Conservation (phyloP, 306 rosid species). For the Alnus glutinosa region DNA sequence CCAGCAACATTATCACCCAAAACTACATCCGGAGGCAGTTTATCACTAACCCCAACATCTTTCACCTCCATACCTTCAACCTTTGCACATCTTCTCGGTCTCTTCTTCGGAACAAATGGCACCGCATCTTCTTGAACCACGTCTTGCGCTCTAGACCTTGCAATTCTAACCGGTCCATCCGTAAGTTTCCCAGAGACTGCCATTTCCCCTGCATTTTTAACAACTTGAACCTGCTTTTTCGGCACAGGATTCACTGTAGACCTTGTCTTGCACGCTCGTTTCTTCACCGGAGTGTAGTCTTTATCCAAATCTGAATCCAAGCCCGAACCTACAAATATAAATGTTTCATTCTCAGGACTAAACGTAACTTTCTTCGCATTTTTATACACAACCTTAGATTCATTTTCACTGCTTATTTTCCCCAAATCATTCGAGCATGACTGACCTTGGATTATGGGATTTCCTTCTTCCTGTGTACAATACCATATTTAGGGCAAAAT, state of each 20-base stretch:
- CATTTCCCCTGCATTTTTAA: background rate
- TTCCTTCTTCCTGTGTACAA: conserved; percentile 25
- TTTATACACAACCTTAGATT: background rate
- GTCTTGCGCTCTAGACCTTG: conserved; percentile 19
- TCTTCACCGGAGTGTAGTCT: conserved; percentile 6
- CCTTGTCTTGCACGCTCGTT: conserved; percentile 3
- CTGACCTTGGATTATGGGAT: background rate
- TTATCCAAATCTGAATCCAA: conserved; percentile 17
- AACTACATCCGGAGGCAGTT: background rate
- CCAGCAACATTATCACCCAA: background rate
- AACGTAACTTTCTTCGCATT: conserved; percentile 33
- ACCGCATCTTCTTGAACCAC: conserved; percentile 1
- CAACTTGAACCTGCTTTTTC: background rate
- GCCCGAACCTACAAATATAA: conserved; percentile 28
- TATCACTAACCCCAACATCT: conserved; percentile 5
- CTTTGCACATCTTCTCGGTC: conserved; percentile 8
- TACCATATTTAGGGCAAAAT: background rate
- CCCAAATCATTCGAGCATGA: background rate
- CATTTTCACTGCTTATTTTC: conserved; percentile 17
- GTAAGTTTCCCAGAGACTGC: background rate
- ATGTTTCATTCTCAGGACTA: conserved; percentile 35
- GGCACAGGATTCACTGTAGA: background rate
- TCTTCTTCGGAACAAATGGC: conserved; percentile 10
- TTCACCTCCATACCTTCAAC: background rate
- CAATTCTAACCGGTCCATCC: background rate